Percentiles rank a stretch among this genome's conserved stretches.
Evolutionary conservation across 2,329 filamentous ascomycete genomes (phyloP).

Genomic region (Eurotiales sp.): DNA sequence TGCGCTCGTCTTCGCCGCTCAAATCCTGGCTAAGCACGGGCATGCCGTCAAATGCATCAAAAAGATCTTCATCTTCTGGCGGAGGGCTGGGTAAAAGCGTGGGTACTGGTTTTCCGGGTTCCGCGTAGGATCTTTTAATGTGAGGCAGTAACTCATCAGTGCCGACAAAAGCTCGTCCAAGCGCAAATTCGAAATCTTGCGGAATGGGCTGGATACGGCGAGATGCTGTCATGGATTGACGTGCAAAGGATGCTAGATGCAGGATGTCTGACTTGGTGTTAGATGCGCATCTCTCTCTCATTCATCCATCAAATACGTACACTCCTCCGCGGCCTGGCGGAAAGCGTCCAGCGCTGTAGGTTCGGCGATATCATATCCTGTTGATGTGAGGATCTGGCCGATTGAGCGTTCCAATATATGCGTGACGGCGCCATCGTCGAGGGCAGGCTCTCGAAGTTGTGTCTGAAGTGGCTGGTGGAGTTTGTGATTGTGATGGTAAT

Average conservation of each 20-base stretch:
- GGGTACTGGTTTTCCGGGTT: slow-evolving; percentile 19
- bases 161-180: slow-evolving; percentile 28
- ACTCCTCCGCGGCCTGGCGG: slow-evolving; percentile 54
- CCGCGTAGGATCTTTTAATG: slow-evolving; percentile 25
- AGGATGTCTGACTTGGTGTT: slow-evolving; percentile 49
- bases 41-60: slow-evolving; percentile 27
- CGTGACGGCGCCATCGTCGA: slow-evolving; percentile 53
- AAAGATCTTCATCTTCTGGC: slow-evolving; percentile 35
- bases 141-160: slow-evolving; percentile 33
- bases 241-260: slow-evolving; percentile 51
- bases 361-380: slow-evolving; percentile 54
- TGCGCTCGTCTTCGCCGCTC: slow-evolving; percentile 45
- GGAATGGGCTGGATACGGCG: slow-evolving; percentile 55
- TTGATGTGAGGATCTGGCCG: slow-evolving; percentile 47
- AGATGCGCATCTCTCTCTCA: background rate
- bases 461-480: slow-evolving; percentile 32
- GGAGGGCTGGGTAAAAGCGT: slow-evolving; percentile 38
- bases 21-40: slow-evolving; percentile 52
- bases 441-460: slow-evolving; percentile 35
- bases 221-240: slow-evolving; percentile 55
- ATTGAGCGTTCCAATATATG: slow-evolving; percentile 55
- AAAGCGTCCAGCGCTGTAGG: slow-evolving; percentile 57
- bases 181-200: slow-evolving; percentile 54
- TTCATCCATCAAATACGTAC: slow-evolving; percentile 39
- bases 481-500: slow-evolving; percentile 42